Evolutionary conservation across 2,329 filamentous ascomycete species (phyloP).

Genomic region (Myriosclerotinia scirpicola): DNA sequence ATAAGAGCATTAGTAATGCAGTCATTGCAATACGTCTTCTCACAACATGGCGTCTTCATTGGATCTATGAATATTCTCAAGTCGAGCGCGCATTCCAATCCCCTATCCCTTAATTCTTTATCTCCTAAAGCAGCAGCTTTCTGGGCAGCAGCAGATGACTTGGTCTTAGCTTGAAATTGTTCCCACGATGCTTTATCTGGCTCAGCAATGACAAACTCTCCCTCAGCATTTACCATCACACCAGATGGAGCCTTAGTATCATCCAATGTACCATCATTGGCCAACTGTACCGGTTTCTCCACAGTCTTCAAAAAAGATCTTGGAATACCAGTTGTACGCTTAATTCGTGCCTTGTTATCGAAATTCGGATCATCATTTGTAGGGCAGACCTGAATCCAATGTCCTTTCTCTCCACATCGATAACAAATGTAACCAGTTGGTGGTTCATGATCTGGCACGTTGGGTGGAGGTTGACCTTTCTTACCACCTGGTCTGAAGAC

Average conservation of each 20-base stretch:
- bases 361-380: slow-evolving; percentile 98
- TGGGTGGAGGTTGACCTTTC: slow-evolving; percentile 50
- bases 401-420: slow-evolving; percentile 94
- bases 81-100: slow-evolving; percentile 92
- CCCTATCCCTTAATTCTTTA: slow-evolving; percentile 84
- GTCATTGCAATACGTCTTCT: slow-evolving; percentile 98
- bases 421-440: slow-evolving; percentile 96
- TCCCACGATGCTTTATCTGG: slow-evolving; percentile 96
- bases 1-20: slow-evolving; percentile 99
- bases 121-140: slow-evolving; percentile 74
- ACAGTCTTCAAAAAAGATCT: slow-evolving; percentile 94
- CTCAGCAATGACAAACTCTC: slow-evolving; percentile 95
- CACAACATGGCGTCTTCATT: slow-evolving; percentile 98
- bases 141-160: slow-evolving; percentile 78
- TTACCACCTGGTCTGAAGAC: slow-evolving; percentile 59
- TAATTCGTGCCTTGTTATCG: slow-evolving; percentile 89
- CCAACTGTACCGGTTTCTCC: slow-evolving; percentile 79
- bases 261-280: slow-evolving; percentile 73
- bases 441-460: slow-evolving; percentile 88
- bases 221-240: slow-evolving; percentile 96
- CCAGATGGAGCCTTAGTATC: slow-evolving; percentile 79
- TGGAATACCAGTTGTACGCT: slow-evolving; percentile 95
- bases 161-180: slow-evolving; percentile 91
- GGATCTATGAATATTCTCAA: slow-evolving; percentile 97
- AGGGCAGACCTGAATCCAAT: slow-evolving; percentile 97